Evolutionary conservation across 257 asterid species (phyloP), one percentile per base, ranked within the genome.

Genomic region (Linaria vulgaris): DNA sequence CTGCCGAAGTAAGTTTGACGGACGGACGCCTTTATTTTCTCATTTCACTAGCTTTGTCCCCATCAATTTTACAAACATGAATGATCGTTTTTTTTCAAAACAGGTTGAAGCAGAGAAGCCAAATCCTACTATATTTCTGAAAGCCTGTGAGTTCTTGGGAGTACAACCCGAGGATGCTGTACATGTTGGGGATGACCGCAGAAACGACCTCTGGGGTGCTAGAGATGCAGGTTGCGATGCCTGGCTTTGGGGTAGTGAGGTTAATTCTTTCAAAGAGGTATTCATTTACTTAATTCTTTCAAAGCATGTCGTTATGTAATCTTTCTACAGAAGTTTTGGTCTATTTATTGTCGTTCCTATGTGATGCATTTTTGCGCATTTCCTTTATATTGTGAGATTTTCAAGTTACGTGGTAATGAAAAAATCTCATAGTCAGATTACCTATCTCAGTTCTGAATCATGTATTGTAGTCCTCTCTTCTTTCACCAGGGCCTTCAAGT

Each of bases 81-180:
- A 21, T 20, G 21, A 37, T 56, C 54, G n/a, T n/a, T n/a, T n/a
- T 48, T 64, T 27, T 25, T 50, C 5, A 9, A 37, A 81, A 74
- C 80, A 94, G 99, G 97, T 94, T 38, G 96, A 76, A 72, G 99
- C 96, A n/a, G 97, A 94, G 90, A 94, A 94, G 69, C 99, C 97
- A 22, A 94, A 94, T 76, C 99, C 99, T 51, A 90, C 74, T 54
- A 90, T 94, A 63, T 94, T 94, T 69, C 61, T 94, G 59, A 94
- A 94, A 80, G 99, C 99, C 73, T 94, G 97, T 15, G 99, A 94
- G 30, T 77, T 79, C 41, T 68, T 94, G 84, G 97, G 91, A 45
- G 95, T 94, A 43, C 79, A 85, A 61, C 95, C 96, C 1, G 99
- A 90, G 73, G 97, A 90, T 74, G 99, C 82, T 27, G 97, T 94